Base-by-base conservation (phyloP, 257 asterid genomes). In the Eustoma russellianum region DNA sequence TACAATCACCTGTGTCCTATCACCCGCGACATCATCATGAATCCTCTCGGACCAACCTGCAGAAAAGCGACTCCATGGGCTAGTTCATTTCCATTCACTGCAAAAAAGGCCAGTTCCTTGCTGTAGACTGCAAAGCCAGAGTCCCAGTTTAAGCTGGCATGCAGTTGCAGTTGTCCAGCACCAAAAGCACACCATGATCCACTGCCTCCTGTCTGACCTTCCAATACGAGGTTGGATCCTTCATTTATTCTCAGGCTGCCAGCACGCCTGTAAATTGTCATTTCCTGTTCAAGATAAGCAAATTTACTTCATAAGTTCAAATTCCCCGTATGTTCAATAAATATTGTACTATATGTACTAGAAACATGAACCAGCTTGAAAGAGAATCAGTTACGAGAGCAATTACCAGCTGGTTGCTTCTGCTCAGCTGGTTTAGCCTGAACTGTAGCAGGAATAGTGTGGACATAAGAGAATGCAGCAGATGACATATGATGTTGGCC, bases 231-330 rank as follows among this genome's bases (percentile, higher is more conserved):
- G 65, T 59, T 53, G 41, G 17, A 41, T 48, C 67, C 41, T 46
- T 83, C 92, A 84, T 70, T 84, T 84, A 87, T 91, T 87, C 82
- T 91, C 95, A 78, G 89, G 87, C 94, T 87, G 92, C 96, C 98
- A 70, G 70, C 66, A 80, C 60, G 76, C 74, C 71, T 79, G 82
- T 76, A 83, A 76, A 82, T 75, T 82, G 57, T 82, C 94, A 74
- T 80, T 77, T 70, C 95, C 93, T 79, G 94, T 68, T 77, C 83
- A 87, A 71, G 58, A 71, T 68, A 74, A 54, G 33, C 40, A 43
- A 52, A 52, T 60, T 46, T 33, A 60, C 66, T 60, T 57, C 69
- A 64, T 64, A 68, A 77, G 71, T 72, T 53, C 52, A 59, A 46
- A n/a, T 48, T 63, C 33, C 43, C 57, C 46, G 68, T 33, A 53